phyloP scores from a whole-genome alignment of 78 protist genomes.

The slime mould (Dictyostelium discoideum) region dicty_2.7 NC_007089.4:2777501-2778000 shows the following conservation, averaged over 20 bases:
- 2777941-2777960: neutral
- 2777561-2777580: neutral
- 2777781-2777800: neutral
- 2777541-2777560: neutral
- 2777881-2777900: neutral
- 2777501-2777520: neutral
- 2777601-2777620: neutral
- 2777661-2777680: neutral
- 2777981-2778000: neutral
- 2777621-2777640: neutral
- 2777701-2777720: neutral
- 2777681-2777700: neutral
- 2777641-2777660: neutral
- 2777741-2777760: no score
- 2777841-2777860: neutral
- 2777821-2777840: neutral
- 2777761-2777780: neutral
- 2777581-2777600: neutral
- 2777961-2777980: neutral
- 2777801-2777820: neutral
- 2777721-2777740: neutral
- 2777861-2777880: neutral
- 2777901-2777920: neutral
- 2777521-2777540: neutral
- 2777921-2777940: neutral